Base-by-base conservation (phyloP, 2,329 filamentous ascomycete genomes). In the Delphinella strobiligena region DNA sequence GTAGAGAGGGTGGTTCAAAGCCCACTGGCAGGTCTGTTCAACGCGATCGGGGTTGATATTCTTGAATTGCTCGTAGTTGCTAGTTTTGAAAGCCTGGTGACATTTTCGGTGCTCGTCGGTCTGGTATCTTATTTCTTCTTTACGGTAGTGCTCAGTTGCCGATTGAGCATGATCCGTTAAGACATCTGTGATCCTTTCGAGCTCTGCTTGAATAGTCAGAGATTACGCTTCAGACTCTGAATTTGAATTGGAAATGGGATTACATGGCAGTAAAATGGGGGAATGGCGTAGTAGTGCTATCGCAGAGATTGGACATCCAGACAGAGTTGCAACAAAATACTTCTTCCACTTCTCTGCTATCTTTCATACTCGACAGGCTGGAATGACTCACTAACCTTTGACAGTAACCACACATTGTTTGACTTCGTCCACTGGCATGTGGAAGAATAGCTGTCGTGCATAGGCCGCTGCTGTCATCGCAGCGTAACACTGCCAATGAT, bases 1-100 rank as follows among this genome's bases (percentile, higher is more conserved):
- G 40, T 54, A 62, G 27, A 48, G 31, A 5, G 44, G 2, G 34
- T 57, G 51, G n/a, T 50, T 31, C 5, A 59, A n/a, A 3, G 52
- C 50, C 59, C 55, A 63, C 35, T 50, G 42, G 38, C 54, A 62
- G n/a, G 58, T 61, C 15, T 54, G 56, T 15, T 35, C 29, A 1
- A 49, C 50, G 24, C 51, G 48, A 33, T 45, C 41, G 0, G 52
- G 53, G 36, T 59, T 60, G 34, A 55, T 49, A 29, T 61, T 49
- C 46, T 60, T 61, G 22, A 49, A 43, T 12, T 47, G 16, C 37
- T 53, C 47, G 34, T 61, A 60, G 7, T 37, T 45, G 2, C 41
- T 47, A 2, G 43, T 49, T 38, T 55, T 54, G 37, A 59, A 54
- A 10, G 35, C 18, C 16, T 42, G 42, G 31, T 43, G 37, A 36